A percentile compares a stretch with the other conserved stretches of the same genome.
phyloP scores from a whole-genome alignment of 139 green algal genomes.

The Pleodorina starrii region DNA sequence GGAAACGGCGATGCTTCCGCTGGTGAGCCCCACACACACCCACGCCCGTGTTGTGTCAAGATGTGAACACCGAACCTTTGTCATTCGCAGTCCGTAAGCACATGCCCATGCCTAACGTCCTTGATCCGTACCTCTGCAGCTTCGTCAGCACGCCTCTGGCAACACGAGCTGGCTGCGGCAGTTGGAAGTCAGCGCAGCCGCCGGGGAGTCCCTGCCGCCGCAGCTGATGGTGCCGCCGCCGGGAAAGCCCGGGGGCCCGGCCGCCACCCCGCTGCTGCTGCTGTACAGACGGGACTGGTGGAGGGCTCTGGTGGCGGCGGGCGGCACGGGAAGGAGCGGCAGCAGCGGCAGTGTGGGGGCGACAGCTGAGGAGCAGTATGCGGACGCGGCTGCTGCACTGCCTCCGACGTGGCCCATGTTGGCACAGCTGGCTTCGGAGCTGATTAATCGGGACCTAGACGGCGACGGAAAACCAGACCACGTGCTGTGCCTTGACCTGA shows the following conservation, averaged over 20 bases:
- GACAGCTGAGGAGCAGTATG: neutral
- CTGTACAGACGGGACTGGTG: slow-evolving; percentile 37
- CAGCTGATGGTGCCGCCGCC: neutral
- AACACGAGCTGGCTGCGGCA: neutral
- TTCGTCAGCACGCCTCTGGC: neutral
- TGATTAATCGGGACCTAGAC: slow-evolving; percentile 11
- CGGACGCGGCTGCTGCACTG: neutral
- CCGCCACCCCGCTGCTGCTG: neutral
- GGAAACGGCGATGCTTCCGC: neutral
- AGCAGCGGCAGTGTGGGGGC: neutral
- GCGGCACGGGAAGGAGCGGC: neutral
- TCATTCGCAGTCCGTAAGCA: neutral
- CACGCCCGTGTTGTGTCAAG: neutral
- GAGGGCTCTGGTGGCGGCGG: neutral
- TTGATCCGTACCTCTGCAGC: neutral
- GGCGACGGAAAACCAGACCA: neutral
- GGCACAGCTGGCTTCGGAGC: neutral
- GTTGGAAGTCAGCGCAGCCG: neutral
- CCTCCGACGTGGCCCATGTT: slow-evolving; percentile 9
- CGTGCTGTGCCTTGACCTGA: slow-evolving; percentile 29
- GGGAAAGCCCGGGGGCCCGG: neutral
- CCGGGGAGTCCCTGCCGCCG: neutral
- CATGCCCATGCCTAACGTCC: neutral
- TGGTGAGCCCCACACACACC: neutral
- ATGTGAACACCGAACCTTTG: neutral